Evolutionary conservation across 2,329 filamentous ascomycete species (phyloP), one percentile per base, ranked within the genome.

Genomic region (Diaporthe australafricana): DNA sequence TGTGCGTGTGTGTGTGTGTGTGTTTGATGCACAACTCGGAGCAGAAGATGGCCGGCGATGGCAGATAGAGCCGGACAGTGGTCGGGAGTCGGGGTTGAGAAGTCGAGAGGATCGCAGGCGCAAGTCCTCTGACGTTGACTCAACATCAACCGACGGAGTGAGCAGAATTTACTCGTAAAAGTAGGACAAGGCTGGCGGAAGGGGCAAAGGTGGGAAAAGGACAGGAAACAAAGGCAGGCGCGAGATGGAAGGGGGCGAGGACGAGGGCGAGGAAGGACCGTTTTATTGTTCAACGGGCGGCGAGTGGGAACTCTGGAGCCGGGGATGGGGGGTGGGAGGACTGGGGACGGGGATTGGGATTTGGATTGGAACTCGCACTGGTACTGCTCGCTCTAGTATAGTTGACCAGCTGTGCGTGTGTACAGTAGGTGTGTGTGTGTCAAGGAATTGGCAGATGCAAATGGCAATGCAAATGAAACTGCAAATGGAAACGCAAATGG

Each of bases 1-100:
- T 38, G 48, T 38, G 35, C 20, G 42, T 12, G 30, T 25, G n/a
- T 27, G 42, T 60, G 20, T 27, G 42, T 45, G 55, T 60, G 56
- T 30, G 56, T 62, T 62, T 62, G 56, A 65, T 50, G 60, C 57
- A 35, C 57, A 20, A 35, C 70, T 83, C 79, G 17, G 81, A 77
- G 68, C 82, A 84, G 71, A 84, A 83, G 66, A 81, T 77, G 74
- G 80, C 80, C 45, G 72, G 84, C 82, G 32, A 84, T 42, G 57
- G 55, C 47, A 50, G n/a, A 35, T 16, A 22, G 40, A 55, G 42
- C 45, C 30, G 45, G 60, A 50, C 17, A 42, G 32, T 25, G 50
- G 40, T 55, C 38, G 40, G 38, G 30, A 65, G 42, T 50, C n/a
- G 66, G 48, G 48, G 27, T 50, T 66, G 57, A 66, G 47, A 68